These are phyloP conservation scores for Skeletonema menzelii DNA, from an alignment of 108 stramenopile species.

Conservation along the genomic window DNA sequence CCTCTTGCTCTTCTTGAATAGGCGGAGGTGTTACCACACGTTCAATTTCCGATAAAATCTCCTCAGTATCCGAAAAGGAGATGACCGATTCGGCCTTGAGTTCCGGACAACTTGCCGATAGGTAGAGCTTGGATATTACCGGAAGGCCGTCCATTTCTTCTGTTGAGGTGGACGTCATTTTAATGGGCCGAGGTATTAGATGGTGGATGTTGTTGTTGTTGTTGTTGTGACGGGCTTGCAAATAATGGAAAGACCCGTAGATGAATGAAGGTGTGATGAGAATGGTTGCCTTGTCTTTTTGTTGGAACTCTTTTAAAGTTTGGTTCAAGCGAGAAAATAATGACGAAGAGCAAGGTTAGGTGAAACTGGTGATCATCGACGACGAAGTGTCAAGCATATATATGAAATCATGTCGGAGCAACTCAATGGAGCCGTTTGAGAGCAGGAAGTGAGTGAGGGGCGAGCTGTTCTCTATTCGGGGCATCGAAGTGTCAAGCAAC, in stretches of 20 bases:
- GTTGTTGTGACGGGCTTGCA: background rate
- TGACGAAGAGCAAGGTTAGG: background rate
- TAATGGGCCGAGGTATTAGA: background rate
- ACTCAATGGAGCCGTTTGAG: background rate
- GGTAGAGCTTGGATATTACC: background rate
- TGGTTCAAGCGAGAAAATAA: no score
- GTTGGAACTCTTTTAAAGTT: background rate
- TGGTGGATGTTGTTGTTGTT: no score
- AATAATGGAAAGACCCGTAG: background rate
- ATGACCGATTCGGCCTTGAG: background rate
- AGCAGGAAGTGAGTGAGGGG: background rate
- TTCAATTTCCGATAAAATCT: background rate
- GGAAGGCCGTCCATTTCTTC: background rate
- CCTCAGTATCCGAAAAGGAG: background rate
- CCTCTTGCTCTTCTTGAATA: background rate
- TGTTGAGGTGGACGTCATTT: background rate
- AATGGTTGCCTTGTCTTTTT: background rate
- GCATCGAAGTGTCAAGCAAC: background rate
- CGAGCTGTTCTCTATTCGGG: no score
- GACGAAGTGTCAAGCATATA: no score
- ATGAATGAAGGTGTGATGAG: background rate
- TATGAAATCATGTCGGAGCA: no score
- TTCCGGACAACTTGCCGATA: background rate
- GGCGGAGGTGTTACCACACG: background rate
- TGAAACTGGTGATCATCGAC: background rate